Evolutionary conservation across 352 stramenopile genomes (phyloP).

Genomic region (Pythium insidiosum): DNA sequence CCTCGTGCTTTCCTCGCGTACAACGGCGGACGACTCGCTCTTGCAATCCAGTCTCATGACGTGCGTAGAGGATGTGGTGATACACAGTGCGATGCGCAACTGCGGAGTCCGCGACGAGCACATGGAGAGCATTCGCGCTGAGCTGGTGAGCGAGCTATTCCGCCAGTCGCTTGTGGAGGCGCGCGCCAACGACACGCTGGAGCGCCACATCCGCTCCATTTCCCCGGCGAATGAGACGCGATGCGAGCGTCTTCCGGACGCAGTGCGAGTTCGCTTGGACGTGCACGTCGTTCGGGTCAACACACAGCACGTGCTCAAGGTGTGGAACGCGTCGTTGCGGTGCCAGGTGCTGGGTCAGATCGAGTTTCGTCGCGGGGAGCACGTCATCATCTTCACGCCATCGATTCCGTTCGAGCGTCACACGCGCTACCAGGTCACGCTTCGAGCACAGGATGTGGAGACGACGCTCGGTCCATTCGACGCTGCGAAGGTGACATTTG

Average conservation of each 20-base stretch:
- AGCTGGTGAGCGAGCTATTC: too few relatives aligned
- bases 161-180: too few relatives aligned
- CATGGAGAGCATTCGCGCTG: too few relatives aligned
- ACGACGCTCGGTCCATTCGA: constrained; percentile 10
- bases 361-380: constrained; percentile 6
- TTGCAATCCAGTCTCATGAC: too few relatives aligned
- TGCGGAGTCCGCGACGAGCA: too few relatives aligned
- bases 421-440: constrained; percentile 19
- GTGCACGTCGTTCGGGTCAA: constrained; percentile 18
- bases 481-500: constrained; percentile 7
- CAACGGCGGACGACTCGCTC: too few relatives aligned
- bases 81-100: too few relatives aligned
- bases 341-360: constrained; percentile 16
- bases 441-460: constrained; percentile 20
- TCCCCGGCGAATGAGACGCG: constrained; percentile 5
- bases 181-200: too few relatives aligned
- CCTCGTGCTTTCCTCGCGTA: too few relatives aligned
- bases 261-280: constrained; percentile 15
- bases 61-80: too few relatives aligned
- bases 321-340: constrained; percentile 15
- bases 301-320: constrained; percentile 23
- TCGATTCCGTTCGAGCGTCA: constrained; percentile 27
- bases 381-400: constrained; percentile 19
- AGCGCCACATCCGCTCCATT: too few relatives aligned
- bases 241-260: constrained; percentile 5